Evolutionary conservation across 805 yeast genomes (phyloP).

Genomic region (Lipomyces yamadae): DNA sequence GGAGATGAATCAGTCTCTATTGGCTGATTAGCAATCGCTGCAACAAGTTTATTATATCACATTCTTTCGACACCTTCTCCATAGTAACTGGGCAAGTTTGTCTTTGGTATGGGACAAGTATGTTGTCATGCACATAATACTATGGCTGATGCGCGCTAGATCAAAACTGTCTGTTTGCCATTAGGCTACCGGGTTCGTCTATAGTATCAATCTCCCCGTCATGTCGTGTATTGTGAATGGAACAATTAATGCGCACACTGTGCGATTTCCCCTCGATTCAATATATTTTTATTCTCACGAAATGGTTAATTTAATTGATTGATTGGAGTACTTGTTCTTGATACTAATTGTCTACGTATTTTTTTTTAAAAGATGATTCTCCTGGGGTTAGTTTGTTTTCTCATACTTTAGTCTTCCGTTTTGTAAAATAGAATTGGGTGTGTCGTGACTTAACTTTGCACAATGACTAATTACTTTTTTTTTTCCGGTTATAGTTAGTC

Average conservation of each 20-base stretch:
- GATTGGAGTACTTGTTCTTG: neutral
- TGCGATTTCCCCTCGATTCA: too few species aligned
- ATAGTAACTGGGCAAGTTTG: neutral
- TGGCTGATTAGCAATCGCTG: constrained; percentile 14
- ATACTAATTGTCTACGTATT: neutral
- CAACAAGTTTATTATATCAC: neutral
- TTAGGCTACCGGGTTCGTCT: too few species aligned
- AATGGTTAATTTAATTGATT: neutral
- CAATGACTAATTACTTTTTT: too few species aligned
- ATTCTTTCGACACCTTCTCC: neutral
- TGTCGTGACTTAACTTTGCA: neutral
- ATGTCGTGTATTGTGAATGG: too few species aligned
- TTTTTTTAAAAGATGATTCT: neutral
- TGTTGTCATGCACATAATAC: neutral
- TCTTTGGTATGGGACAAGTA: neutral
- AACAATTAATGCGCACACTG: too few species aligned
- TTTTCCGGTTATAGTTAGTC: too few species aligned
- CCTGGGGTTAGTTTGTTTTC: neutral
- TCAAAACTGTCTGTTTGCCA: neutral
- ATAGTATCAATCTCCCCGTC: too few species aligned
- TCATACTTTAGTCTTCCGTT: neutral
- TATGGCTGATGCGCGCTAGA: neutral
- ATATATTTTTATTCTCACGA: neutral
- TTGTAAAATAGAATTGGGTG: constrained; percentile 1
- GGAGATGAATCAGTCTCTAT: constrained; percentile 26